Base-by-base conservation (phyloP, 1,284 basidiomycete genomes). In the Nidula niveotomentosa region DNA sequence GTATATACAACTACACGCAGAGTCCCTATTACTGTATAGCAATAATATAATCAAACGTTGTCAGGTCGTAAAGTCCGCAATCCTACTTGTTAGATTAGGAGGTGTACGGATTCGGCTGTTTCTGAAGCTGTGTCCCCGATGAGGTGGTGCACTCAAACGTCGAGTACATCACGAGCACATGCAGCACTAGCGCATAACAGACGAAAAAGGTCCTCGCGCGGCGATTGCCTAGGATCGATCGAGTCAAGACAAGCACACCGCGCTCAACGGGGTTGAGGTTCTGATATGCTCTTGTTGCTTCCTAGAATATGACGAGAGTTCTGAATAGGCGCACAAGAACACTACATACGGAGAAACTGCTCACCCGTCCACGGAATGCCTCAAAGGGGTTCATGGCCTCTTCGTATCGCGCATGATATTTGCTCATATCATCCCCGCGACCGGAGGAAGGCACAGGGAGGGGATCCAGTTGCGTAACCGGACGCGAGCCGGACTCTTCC, bases 351-450 rank as follows among this genome's bases (percentile, higher is more conserved):
- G 23, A 45, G 51, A 37, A 17, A n/a, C 36, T 13, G 83, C 93
- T 65, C 65, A 96, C 95, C 67, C 93, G 79, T 3, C 96, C 95
- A 57, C 94, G 86, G 80, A 99, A 98, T 3, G 91, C 93, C 70
- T 98, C 94, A 69, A 98, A 99, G 0, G 96, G 96, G 66, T 99
- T 98, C 85, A 98, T 93, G 48, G 90, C 85, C 69, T 97, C 93
- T 68, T 99, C 96, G 68, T 98, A 98, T 68, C 93, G 84, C 58
- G 90, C 84, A 53, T 90, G 86, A 71, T 98, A 99, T 68, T 89
- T 92, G 62, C 89, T 90, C 70, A 96, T 85, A 59, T 94, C 93
- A 58, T 90, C 90, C 37, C 80, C 65, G 17, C 66, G 65, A n/a
- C 64, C 62, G 33, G 68, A 59, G 1, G 76, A 69, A 10, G 73